A percentile compares a stretch with the other conserved stretches of the same genome.
Conservation (phyloP, 805 yeast genomes). For the Alloascoidea africana region DNA sequence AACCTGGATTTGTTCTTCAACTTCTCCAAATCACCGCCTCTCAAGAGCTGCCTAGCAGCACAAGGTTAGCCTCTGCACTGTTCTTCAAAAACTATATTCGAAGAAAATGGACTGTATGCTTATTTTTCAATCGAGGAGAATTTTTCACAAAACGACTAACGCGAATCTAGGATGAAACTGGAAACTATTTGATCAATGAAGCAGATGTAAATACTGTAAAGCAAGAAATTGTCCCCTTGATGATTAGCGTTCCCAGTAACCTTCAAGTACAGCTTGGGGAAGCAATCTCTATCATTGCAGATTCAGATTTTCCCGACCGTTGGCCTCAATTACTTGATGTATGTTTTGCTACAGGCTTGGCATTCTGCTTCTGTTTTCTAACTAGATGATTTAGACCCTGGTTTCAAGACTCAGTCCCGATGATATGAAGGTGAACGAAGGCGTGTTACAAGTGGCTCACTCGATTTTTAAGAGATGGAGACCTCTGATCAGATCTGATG, state of each 20-base stretch:
- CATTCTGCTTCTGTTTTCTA: background rate
- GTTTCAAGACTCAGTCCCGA: conserved; percentile 45
- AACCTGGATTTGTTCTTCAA: conserved; percentile 62
- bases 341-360: conserved; percentile 1
- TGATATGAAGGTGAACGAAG: conserved; percentile 66
- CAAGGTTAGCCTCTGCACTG: conserved; percentile 77
- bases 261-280: conserved; percentile 93
- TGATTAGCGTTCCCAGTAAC: conserved; percentile 62
- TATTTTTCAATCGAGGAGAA: conserved; percentile 1
- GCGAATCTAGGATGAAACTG: conserved; percentile 50
- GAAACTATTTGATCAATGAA: conserved; percentile 46
- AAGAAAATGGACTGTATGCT: conserved; percentile 52
- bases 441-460: conserved; percentile 85
- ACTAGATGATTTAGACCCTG: conserved; percentile 25
- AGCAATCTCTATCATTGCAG: conserved; percentile 84
- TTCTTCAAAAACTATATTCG: conserved; percentile 80
- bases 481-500: conserved; percentile 85
- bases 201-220: conserved; percentile 59
- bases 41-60: conserved; percentile 30
- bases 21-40: conserved; percentile 69
- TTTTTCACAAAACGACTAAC: conserved; percentile 2
- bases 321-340: conserved; percentile 71
- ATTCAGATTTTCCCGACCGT: conserved; percentile 83
- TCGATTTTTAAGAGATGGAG: conserved; percentile 96
- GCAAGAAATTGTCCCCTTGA: conserved; percentile 63